These are phyloP conservation scores for Lobosporangium transversale DNA, from an alignment of 192 early-diverging fungal species.

Conservation along the genomic window DNA sequence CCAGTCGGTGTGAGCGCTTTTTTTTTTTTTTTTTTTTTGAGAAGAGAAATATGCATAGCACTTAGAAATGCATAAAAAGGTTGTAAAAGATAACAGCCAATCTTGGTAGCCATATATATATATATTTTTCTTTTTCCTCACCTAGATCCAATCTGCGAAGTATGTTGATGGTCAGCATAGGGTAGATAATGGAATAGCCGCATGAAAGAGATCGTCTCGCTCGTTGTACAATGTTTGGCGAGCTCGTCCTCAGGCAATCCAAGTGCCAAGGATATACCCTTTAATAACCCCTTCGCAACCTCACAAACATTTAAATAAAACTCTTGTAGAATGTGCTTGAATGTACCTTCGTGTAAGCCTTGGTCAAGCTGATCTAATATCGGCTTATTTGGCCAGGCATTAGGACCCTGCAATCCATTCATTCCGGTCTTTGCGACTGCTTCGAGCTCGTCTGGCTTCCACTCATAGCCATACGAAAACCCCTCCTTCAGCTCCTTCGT, in stretches of 20 bases:
- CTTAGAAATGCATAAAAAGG: too few relatives aligned
- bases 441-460: constrained; percentile 18
- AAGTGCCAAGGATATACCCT: constrained; percentile 55
- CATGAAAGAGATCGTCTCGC: constrained; percentile 66
- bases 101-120: neutral
- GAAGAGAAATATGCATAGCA: neutral
- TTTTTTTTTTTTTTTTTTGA: neutral
- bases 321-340: constrained; percentile 30
- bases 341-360: constrained; percentile 13
- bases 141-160: constrained; percentile 41
- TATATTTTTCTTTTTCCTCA: constrained; percentile 12
- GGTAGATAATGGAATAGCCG: constrained; percentile 67
- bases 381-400: constrained; percentile 55
- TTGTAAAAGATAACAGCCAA: too few relatives aligned
- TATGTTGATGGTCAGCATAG: constrained; percentile 33
- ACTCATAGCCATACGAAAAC: constrained; percentile 65
- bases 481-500: constrained; percentile 69
- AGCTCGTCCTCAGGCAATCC: constrained; percentile 45
- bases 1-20: constrained; percentile 61
- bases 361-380: constrained; percentile 33
- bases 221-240: constrained; percentile 36
- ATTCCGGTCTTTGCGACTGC: constrained; percentile 10
- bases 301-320: constrained; percentile 53
- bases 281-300: constrained; percentile 53
- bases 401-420: constrained; percentile 64